Percentiles rank a stretch among this genome's conserved stretches.
phyloP scores from a whole-genome alignment of 495 filamentous ascomycete species.

The Tirmania nivea region DNA sequence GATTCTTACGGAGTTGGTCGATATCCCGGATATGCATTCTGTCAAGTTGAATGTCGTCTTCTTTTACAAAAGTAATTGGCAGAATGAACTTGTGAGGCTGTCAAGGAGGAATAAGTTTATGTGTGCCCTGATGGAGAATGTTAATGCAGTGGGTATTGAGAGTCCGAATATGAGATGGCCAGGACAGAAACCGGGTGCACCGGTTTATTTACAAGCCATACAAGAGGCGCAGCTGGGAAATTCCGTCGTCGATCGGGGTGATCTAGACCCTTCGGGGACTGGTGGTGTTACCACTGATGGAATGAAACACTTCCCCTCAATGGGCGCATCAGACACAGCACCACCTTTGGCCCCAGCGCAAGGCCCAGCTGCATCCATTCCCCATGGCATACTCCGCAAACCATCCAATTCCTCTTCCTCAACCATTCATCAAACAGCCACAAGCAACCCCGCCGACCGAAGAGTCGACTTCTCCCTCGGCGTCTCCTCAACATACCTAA shows the following conservation, averaged over 20 bases:
- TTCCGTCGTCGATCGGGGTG: constrained; percentile 19
- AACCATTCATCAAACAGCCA: not conserved
- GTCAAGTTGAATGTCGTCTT: constrained; percentile 87
- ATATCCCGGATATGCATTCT: constrained; percentile 29
- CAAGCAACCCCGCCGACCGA: constrained; percentile 27
- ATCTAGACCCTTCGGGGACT: constrained; percentile 2
- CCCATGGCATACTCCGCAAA: not conserved
- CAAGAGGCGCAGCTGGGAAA: constrained; percentile 30
- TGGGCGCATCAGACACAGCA: not conserved
- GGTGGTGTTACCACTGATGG: constrained; percentile 14
- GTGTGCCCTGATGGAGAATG: constrained; percentile 71
- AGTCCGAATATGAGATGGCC: constrained; percentile 50
- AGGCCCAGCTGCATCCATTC: constrained; percentile 1
- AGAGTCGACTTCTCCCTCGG: constrained; percentile 61
- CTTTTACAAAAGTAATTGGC: constrained; percentile 83
- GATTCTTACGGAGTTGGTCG: constrained; percentile 70
- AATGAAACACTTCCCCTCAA: constrained; percentile 10
- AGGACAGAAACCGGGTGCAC: constrained; percentile 23
- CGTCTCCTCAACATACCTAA: constrained; percentile 36
- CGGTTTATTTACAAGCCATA: constrained; percentile 34
- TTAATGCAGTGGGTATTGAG: constrained; percentile 56
- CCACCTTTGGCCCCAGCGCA: constrained; percentile 7
- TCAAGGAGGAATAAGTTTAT: constrained; percentile 88
- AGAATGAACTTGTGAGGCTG: constrained; percentile 80
- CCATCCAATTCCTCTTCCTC: not conserved